phyloP scores from a whole-genome alignment of 2,329 filamentous ascomycete genomes.

The Pseudogymnoascus sp. region DNA sequence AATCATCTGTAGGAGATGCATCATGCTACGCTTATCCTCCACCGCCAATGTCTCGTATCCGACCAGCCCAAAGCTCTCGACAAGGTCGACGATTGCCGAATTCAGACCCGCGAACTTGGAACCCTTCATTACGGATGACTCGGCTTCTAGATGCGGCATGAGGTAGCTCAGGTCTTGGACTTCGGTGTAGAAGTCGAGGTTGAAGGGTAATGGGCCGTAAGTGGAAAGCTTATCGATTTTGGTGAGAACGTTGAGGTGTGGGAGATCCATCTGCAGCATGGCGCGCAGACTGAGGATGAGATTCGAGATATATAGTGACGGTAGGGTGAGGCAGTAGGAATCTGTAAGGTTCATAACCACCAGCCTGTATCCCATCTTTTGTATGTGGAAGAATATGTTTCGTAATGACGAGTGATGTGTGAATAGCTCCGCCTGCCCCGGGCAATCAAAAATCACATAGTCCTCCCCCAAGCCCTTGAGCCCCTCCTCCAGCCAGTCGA shows the following conservation, averaged over 20 bases:
- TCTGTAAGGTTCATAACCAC: slow-evolving; percentile 91
- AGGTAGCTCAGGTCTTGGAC: slow-evolving; percentile 87
- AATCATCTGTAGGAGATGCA: slow-evolving; percentile 78
- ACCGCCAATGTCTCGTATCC: slow-evolving; percentile 90
- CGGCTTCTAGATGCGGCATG: slow-evolving; percentile 69
- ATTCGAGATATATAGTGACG: slow-evolving; percentile 90
- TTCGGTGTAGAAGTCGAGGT: slow-evolving; percentile 94
- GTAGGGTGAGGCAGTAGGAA: slow-evolving; percentile 85
- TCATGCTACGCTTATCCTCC: slow-evolving; percentile 96
- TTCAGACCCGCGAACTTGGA: slow-evolving; percentile 80
- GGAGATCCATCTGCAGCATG: slow-evolving; percentile 97
- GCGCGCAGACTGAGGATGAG: slow-evolving; percentile 85
- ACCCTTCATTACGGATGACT: slow-evolving; percentile 61
- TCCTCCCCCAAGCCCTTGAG: slow-evolving; percentile 77
- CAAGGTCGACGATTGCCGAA: slow-evolving; percentile 74
- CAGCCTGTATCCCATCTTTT: slow-evolving; percentile 89
- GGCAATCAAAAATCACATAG: slow-evolving; percentile 92
- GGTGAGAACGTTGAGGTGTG: slow-evolving; percentile 89
- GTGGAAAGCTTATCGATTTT: slow-evolving; percentile 92
- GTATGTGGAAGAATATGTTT: slow-evolving; percentile 83
- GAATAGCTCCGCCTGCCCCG: slow-evolving; percentile 93
- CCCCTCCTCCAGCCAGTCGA: slow-evolving; percentile 81
- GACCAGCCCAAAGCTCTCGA: slow-evolving; percentile 85
- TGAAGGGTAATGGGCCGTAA: slow-evolving; percentile 84
- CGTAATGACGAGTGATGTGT: slow-evolving; percentile 89